Conservation (phyloP, 2,329 filamentous ascomycete genomes). For the Fusarium sp. region DNA sequence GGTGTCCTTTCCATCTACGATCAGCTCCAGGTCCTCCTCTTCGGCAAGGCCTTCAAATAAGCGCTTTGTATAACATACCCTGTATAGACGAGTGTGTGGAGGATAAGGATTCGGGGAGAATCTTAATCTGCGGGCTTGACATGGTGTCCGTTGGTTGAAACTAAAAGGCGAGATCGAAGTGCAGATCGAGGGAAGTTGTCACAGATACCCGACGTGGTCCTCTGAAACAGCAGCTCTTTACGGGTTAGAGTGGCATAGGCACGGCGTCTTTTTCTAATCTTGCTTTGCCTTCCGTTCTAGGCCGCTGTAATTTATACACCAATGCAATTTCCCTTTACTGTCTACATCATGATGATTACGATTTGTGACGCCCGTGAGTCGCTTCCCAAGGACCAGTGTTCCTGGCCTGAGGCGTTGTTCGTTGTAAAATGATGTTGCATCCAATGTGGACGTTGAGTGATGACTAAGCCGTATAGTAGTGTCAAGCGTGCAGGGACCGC, state of each 20-base stretch:
- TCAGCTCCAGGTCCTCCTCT: constrained; percentile 98
- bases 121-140: constrained; percentile 55
- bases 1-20: constrained; percentile 99
- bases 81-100: constrained; percentile 58
- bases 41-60: constrained; percentile 99
- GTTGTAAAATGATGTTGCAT: neutral
- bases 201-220: constrained; percentile 56
- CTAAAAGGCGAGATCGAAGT: constrained; percentile 62
- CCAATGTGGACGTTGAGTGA: neutral
- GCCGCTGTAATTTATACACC: constrained; percentile 75
- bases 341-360: neutral
- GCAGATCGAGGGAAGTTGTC: constrained; percentile 60
- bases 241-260: constrained; percentile 65
- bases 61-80: constrained; percentile 53
- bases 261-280: constrained; percentile 61
- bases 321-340: constrained; percentile 67
- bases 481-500: neutral
- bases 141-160: constrained; percentile 56
- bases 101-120: constrained; percentile 49
- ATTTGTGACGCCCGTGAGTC: neutral
- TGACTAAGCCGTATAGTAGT: constrained; percentile 36
- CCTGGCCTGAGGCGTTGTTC: neutral
- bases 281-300: constrained; percentile 63
- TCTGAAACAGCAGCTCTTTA: constrained; percentile 59
- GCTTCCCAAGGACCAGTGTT: neutral